These are phyloP conservation scores for Millerozyma acaciae DNA, from an alignment of 805 yeast genomes.

Conservation along the genomic window DNA sequence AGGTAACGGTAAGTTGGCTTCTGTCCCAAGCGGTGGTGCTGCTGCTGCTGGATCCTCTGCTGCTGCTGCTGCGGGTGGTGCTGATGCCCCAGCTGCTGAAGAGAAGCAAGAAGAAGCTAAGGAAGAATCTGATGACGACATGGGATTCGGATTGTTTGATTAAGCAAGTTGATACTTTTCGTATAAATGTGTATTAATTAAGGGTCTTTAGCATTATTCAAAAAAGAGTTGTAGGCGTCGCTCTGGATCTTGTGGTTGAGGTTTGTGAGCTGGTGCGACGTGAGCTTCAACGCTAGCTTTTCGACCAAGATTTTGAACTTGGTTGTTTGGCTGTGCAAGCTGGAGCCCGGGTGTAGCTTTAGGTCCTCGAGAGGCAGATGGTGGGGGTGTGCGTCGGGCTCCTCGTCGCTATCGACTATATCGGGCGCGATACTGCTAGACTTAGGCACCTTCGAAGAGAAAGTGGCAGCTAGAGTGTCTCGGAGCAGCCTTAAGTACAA, in stretches of 20 bases:
- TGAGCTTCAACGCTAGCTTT: conserved; percentile 10
- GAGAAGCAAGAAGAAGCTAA: conserved; percentile 50
- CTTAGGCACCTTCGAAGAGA: too few relatives aligned
- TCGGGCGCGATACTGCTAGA: too few relatives aligned
- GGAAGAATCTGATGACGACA: conserved; percentile 69
- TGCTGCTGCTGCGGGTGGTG: conserved; percentile 68
- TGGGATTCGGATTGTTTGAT: conserved; percentile 98
- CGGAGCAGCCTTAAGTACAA: conserved; percentile 18
- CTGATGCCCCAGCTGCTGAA: conserved; percentile 68
- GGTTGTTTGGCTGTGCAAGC: conserved; percentile 14
- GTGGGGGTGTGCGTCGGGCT: conserved; percentile 8
- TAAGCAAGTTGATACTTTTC: conserved; percentile 32
- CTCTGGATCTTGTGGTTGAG: background rate
- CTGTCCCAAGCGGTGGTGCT: conserved; percentile 98
- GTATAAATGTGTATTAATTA: conserved; percentile 3
- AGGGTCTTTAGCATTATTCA: conserved; percentile 1
- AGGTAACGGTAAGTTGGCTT: conserved; percentile 94
- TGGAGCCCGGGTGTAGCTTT: background rate
- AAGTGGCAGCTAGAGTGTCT: conserved; percentile 6
- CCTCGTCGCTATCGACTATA: conserved; percentile 19
- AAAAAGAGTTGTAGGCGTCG: background rate
- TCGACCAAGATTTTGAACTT: conserved; percentile 18
- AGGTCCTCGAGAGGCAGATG: background rate
- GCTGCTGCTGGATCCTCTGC: conserved; percentile 74
- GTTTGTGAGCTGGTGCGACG: too few relatives aligned